Evolutionary conservation across 2,329 filamentous ascomycete genomes (phyloP), one percentile per base, ranked within the genome.

Genomic region (Talaromyces amestolkiae): DNA sequence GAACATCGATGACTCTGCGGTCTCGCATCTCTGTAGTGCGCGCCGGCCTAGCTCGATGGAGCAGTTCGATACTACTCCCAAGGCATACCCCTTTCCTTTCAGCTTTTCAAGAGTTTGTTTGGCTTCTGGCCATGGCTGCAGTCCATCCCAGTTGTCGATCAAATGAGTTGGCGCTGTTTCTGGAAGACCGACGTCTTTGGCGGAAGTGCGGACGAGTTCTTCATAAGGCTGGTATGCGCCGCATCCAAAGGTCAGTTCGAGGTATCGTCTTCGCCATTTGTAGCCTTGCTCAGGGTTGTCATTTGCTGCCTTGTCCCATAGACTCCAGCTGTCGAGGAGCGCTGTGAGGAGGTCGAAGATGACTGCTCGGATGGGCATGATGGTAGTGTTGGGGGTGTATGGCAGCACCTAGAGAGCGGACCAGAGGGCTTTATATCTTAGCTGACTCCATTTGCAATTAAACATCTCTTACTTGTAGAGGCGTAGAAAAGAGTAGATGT

Each of bases 291-390:
- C 65, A 5, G 22, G 68, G 64, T 77, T 70, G 27, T 64, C 60
- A 10, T 53, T 66, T 22, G 68, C 69, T 19, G 69, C 67, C 11
- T 51, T 62, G 64, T 69, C 63, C 78, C 78, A 81, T 9, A 80
- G 67, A 15, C 69, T 73, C 78, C 78, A 80, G 2, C 77, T 79
- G 69, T 81, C 73, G 7, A 78, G 68, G 0, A 80, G 75, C 15
- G 71, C 78, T 1, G 78, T 80, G 27, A 81, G 74, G 33, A 80
- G 77, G 65, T 81, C 78, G 37, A 81, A 80, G 35, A 80, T 67
- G 1, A 80, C 71, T 56, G 72, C 78, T 69, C 51, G 47, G 35
- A 47, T 37, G 22, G 63, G 33, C 62, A 66, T 66, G 54, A 31
- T 37, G 53, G n/a, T 56, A 19, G 9, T 7, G 2, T 37, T 56